These are phyloP conservation scores for Flaveria trinervia DNA, from an alignment of 129 eudicot genomes.

Conservation along the genomic window DNA sequence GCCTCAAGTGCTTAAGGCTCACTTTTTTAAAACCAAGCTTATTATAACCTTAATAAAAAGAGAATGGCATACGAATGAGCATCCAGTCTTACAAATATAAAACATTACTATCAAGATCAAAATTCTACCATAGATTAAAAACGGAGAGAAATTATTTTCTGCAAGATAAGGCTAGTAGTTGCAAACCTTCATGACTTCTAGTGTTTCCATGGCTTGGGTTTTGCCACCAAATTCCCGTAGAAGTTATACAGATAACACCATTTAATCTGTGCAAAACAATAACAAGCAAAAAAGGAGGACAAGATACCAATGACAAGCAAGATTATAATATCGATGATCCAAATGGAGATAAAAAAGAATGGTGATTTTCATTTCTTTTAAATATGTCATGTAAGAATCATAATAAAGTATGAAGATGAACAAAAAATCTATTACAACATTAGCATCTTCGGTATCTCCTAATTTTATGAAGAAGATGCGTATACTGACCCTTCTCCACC, in stretches of 20 bases:
- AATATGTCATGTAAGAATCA: conserved; percentile 20
- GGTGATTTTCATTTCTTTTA: conserved; percentile 29
- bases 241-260: not conserved
- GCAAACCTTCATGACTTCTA: conserved; percentile 21
- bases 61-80: not conserved
- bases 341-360: conserved; percentile 15
- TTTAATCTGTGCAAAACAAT: conserved; percentile 17
- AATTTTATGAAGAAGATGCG: conserved; percentile 55
- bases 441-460: conserved; percentile 60
- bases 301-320: conserved; percentile 2
- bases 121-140: not conserved
- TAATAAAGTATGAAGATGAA: conserved; percentile 19
- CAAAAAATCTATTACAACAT: conserved; percentile 32
- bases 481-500: conserved; percentile 73
- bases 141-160: not conserved
- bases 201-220: not conserved
- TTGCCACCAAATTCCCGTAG: not conserved
- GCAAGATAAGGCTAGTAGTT: not conserved
- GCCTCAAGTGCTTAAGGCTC: not conserved
- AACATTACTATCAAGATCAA: not conserved
- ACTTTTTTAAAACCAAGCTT: not conserved
- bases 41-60: not conserved
- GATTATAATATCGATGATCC: not conserved
- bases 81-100: not conserved
- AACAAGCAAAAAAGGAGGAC: conserved; percentile 8